Evolutionary conservation across 768 basidiomycete genomes (phyloP), one percentile per base, ranked within the genome.

Genomic region (Leccinum aurantiacum): DNA sequence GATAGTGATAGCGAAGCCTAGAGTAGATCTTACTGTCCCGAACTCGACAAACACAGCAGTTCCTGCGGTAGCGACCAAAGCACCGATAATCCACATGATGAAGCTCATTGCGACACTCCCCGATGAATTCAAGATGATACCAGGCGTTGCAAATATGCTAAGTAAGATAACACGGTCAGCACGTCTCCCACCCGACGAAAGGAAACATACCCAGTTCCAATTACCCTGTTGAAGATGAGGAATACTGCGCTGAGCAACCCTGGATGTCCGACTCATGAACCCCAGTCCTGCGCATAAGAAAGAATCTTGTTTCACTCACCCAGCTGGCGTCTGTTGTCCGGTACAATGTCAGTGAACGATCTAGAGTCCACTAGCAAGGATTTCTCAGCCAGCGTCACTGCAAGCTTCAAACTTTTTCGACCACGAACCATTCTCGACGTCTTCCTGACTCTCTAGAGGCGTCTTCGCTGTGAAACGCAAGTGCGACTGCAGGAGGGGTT

Each of bases 211-310:
- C 89, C 88, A 19, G 87, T 84, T 19, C 89, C 88, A 31, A 90
- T 86, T n/a, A 89, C 80, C 29, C 85, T 81, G 67, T 91, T 91
- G 76, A 90, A 89, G 38, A 91, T 85, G 47, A 91, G 81, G 63
- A 83, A 86, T 3, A 83, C 71, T 4, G 86, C 83, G 60, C 84
- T 87, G 49, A 80, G 53, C 19, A 70, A 46, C 11, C 69, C 68
- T 70, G 29, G 19, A 24, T 59, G 47, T 33, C 58, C 14, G 2
- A 1, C 1, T 19, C 11, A 47, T 66, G 3, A 53, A 31, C 19
- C 10, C 37, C 10, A 3, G 25, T 31, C 25, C 54, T 54, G 37
- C 47, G 41, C 55, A 48, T 15, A 58, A 65, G 15, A n/a, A 11
- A 33, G 47, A 38, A 19, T 19, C 4, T 35, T 22, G 6, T 13